A percentile compares a stretch with the other conserved stretches of the same genome.
Evolutionary conservation across 768 basidiomycete genomes (phyloP).

Genomic region (Phlebiopsis flavidoalba): DNA sequence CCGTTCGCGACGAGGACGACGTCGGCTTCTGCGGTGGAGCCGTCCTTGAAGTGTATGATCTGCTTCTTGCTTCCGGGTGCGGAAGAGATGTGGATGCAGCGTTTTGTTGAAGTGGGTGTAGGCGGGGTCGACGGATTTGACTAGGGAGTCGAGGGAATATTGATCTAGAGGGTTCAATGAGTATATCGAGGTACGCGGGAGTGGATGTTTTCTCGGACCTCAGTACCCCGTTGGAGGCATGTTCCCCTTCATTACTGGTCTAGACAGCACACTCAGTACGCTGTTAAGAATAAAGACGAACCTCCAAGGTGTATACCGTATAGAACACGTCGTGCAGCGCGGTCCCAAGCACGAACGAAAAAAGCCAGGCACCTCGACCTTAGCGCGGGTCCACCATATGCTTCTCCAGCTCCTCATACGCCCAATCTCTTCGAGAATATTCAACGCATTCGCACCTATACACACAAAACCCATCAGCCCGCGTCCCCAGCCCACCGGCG

Average conservation of each 20-base stretch:
- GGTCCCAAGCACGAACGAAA: not conserved
- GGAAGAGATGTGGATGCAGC: conserved; percentile 23
- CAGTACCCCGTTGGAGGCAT: not conserved
- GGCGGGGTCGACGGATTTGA: conserved; percentile 36
- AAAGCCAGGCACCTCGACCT: not conserved
- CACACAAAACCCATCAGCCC: too few species aligned
- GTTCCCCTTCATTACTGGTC: not conserved
- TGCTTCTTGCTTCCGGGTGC: not conserved
- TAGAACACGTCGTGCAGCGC: conserved; percentile 2
- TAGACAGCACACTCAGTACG: not conserved
- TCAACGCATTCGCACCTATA: conserved; percentile 1
- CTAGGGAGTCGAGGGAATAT: conserved; percentile 44
- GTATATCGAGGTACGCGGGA: not conserved
- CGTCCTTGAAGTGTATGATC: conserved; percentile 43
- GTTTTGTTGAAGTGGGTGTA: conserved; percentile 46
- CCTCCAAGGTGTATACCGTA: not conserved
- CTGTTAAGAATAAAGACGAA: not conserved
- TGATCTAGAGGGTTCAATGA: conserved; percentile 2
- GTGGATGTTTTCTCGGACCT: not conserved
- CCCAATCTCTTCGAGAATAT: conserved; percentile 2
- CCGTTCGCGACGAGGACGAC: conserved; percentile 41
- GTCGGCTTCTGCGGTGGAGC: conserved; percentile 40
- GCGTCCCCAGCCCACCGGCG: too few species aligned
- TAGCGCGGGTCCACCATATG: not conserved
- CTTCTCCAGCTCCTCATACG: not conserved